Conservation (phyloP, 495 filamentous ascomycete genomes). For the Aspergillus cristatus region DNA sequence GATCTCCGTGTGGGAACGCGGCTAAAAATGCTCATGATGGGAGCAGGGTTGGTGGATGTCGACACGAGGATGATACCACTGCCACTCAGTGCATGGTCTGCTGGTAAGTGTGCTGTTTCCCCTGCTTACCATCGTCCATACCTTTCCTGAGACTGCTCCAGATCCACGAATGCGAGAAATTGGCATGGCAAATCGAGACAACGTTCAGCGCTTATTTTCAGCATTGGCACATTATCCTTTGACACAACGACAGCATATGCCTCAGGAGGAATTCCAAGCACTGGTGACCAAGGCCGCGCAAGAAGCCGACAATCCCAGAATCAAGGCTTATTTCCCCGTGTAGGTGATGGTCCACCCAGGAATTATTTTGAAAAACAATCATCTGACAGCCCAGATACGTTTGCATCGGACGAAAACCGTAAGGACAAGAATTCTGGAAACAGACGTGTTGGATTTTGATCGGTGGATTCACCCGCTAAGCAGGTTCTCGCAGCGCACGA, state of each 20-base stretch:
- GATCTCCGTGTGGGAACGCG: slow-evolving; percentile 60
- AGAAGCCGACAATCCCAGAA: slow-evolving; percentile 54
- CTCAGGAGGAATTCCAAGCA: slow-evolving; percentile 50
- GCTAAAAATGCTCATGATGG: slow-evolving; percentile 50
- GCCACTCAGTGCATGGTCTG: slow-evolving; percentile 68
- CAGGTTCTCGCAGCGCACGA: no score
- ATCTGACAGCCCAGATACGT: slow-evolving; percentile 40
- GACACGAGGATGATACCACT: slow-evolving; percentile 61
- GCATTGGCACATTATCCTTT: slow-evolving; percentile 57
- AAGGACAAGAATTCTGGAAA: slow-evolving; percentile 1
- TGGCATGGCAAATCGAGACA: slow-evolving; percentile 51
- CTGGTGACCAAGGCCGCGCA: slow-evolving; percentile 56
- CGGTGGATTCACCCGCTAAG: no score
- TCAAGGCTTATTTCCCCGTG: slow-evolving; percentile 73
- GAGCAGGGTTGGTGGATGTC: slow-evolving; percentile 66
- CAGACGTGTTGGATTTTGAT: neutral
- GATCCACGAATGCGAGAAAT: slow-evolving; percentile 54
- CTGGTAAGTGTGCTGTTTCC: slow-evolving; percentile 36
- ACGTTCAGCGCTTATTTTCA: slow-evolving; percentile 50
- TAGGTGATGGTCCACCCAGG: slow-evolving; percentile 29
- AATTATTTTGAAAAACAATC: neutral
- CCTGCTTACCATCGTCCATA: neutral
- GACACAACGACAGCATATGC: slow-evolving; percentile 48
- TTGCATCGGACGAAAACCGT: slow-evolving; percentile 48
- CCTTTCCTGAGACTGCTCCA: slow-evolving; percentile 18